A percentile compares a stretch with the other conserved stretches of the same genome.
Evolutionary conservation across 2,329 filamentous ascomycete species (phyloP).

Genomic region (Fusarium sp.): DNA sequence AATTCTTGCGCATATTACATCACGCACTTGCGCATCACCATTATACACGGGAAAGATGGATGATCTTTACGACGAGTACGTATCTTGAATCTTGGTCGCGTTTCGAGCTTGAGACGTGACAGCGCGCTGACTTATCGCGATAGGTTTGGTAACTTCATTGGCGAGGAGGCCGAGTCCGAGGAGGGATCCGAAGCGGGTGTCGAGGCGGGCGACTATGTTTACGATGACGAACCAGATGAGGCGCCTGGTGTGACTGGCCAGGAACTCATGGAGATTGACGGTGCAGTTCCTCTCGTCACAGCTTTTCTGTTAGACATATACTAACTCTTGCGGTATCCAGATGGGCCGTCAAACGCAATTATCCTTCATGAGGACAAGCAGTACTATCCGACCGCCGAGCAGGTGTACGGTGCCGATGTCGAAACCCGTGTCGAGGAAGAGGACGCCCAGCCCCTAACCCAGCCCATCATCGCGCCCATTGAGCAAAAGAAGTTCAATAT

Average conservation of each 20-base stretch:
- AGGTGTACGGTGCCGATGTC: slow-evolving; percentile 93
- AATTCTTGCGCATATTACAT: slow-evolving; percentile 28
- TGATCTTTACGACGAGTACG: slow-evolving; percentile 94
- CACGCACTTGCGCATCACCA: slow-evolving; percentile 25
- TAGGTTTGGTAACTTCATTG: slow-evolving; percentile 98
- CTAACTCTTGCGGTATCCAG: slow-evolving; percentile 50
- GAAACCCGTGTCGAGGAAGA: slow-evolving; percentile 97
- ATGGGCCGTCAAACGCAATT: slow-evolving; percentile 95
- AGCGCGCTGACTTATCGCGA: slow-evolving; percentile 36
- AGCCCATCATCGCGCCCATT: slow-evolving; percentile 93
- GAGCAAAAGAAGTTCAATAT: slow-evolving; percentile 96
- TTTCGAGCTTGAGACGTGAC: slow-evolving; percentile 21
- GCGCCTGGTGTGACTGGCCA: slow-evolving; percentile 74
- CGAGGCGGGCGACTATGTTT: slow-evolving; percentile 81
- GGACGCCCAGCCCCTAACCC: slow-evolving; percentile 89
- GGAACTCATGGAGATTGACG: slow-evolving; percentile 94
- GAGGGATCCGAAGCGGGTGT: slow-evolving; percentile 83
- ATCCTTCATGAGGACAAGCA: slow-evolving; percentile 99
- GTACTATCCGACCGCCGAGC: slow-evolving; percentile 97
- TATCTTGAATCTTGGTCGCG: slow-evolving; percentile 8
- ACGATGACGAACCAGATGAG: slow-evolving; percentile 78
- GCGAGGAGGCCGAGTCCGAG: slow-evolving; percentile 87
- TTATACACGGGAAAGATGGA: slow-evolving; percentile 70
- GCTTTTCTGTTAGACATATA: slow-evolving; percentile 3
- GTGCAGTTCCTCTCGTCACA: slow-evolving; percentile 54